Evolutionary conservation across 768 basidiomycete species (phyloP).

Genomic region (Galerina sulciceps): DNA sequence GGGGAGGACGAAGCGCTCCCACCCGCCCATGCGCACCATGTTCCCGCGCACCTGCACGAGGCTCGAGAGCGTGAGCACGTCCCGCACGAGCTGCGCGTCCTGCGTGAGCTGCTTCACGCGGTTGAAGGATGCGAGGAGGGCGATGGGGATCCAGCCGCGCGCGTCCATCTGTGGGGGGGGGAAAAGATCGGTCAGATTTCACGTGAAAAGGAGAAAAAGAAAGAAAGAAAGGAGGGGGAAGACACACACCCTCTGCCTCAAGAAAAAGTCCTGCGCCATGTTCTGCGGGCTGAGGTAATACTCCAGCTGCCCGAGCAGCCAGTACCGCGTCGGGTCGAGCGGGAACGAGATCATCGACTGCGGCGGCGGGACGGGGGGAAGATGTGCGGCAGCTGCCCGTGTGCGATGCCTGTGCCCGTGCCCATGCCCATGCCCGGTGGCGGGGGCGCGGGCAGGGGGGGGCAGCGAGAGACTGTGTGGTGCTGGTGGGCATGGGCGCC

Average conservation of each 20-base stretch:
- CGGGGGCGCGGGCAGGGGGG: not conserved
- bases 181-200: not conserved
- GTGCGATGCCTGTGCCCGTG: not conserved
- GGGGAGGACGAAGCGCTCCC: slow-evolving; percentile 68
- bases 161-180: slow-evolving; percentile 75
- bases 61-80: slow-evolving; percentile 68
- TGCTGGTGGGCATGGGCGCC: no score
- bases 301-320: slow-evolving; percentile 83
- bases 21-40: slow-evolving; percentile 71
- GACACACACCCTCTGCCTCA: slow-evolving; percentile 71
- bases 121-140: slow-evolving; percentile 86
- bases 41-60: slow-evolving; percentile 72
- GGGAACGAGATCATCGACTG: slow-evolving; percentile 52
- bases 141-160: slow-evolving; percentile 84
- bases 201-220: not conserved
- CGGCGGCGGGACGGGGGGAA: slow-evolving; percentile 49
- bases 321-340: slow-evolving; percentile 67
- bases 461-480: no score
- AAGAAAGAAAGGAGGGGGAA: slow-evolving; percentile 11
- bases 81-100: slow-evolving; percentile 63
- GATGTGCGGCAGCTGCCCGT: not conserved
- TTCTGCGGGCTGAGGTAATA: slow-evolving; percentile 93
- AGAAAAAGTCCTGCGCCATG: slow-evolving; percentile 83
- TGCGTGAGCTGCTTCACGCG: slow-evolving; percentile 73
- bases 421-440: slow-evolving; percentile 4